Conservation (phyloP, 2,329 filamentous ascomycete genomes). For the Ceratocystis huliohia region DNA sequence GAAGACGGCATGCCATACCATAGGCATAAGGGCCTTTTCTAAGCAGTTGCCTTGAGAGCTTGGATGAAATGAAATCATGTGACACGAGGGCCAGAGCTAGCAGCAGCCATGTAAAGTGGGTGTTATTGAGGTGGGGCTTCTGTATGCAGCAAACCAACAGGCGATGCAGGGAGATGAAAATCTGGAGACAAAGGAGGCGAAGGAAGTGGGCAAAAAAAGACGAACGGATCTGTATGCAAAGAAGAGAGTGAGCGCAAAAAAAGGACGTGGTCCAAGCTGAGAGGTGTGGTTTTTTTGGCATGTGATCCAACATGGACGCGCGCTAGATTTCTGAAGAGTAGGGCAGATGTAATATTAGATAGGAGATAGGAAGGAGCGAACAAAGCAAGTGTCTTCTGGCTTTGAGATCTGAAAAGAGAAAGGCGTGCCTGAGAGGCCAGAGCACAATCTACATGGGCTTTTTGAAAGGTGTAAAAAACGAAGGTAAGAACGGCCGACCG, state of each 20-base stretch:
- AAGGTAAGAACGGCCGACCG: background rate
- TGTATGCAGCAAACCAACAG: background rate
- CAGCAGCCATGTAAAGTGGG: background rate
- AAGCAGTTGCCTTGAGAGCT: background rate
- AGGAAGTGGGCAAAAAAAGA: background rate
- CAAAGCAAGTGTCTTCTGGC: background rate
- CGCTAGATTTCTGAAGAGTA: background rate
- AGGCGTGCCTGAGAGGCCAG: background rate
- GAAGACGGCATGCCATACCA: background rate
- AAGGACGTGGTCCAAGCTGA: background rate
- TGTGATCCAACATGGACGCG: constrained; percentile 10
- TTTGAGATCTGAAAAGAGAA: background rate
- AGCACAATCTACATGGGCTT: background rate
- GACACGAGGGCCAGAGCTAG: background rate
- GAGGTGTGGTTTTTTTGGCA: constrained; percentile 4
- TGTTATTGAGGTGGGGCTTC: background rate
- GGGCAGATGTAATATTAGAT: background rate
- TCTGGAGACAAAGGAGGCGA: background rate
- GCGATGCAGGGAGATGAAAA: background rate
- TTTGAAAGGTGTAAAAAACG: background rate
- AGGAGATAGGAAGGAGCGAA: background rate
- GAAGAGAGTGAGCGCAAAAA: background rate
- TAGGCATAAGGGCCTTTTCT: background rate
- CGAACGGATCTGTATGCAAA: background rate
- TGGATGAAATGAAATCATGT: background rate